Evolutionary conservation across 2,329 filamentous ascomycete genomes (phyloP).

Genomic region (Alternaria novae-zelandiae): DNA sequence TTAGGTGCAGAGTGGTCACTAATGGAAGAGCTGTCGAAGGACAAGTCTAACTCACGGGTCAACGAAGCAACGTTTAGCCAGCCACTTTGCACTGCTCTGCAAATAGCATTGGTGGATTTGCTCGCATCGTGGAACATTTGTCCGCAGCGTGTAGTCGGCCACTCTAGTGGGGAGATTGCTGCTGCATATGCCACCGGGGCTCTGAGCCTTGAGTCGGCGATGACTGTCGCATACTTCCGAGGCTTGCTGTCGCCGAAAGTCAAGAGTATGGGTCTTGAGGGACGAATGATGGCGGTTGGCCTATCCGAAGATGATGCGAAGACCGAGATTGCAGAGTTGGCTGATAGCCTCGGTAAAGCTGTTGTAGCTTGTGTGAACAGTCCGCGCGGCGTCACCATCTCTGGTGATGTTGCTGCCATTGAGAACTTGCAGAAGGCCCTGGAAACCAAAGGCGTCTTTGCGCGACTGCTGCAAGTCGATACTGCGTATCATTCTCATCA

Average conservation of each 20-base stretch:
- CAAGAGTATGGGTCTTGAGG: slow-evolving; percentile 10
- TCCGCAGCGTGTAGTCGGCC: slow-evolving; percentile 26
- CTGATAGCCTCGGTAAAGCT: slow-evolving; percentile 20
- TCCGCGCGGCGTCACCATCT: slow-evolving; percentile 52
- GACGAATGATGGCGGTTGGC: slow-evolving; percentile 43
- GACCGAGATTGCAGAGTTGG: slow-evolving; percentile 2
- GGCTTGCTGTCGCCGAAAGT: slow-evolving; percentile 10
- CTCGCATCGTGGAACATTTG: slow-evolving; percentile 18
- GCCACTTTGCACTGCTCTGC: slow-evolving; percentile 28
- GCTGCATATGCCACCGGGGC: slow-evolving; percentile 29
- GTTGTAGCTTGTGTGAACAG: slow-evolving; percentile 48
- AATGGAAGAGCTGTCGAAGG: slow-evolving; percentile 15
- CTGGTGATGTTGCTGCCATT: slow-evolving; percentile 52
- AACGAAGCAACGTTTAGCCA: slow-evolving; percentile 22
- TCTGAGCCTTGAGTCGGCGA: slow-evolving; percentile 9
- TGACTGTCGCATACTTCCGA: slow-evolving; percentile 21
- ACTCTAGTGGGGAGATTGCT: slow-evolving; percentile 38
- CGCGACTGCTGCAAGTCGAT: slow-evolving; percentile 48
- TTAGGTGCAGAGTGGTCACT: slow-evolving; percentile 17
- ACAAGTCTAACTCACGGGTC: slow-evolving; percentile 8
- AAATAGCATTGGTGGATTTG: slow-evolving; percentile 31
- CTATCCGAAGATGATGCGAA: slow-evolving; percentile 22
- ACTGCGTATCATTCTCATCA: slow-evolving; percentile 57
- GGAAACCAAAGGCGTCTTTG: slow-evolving; percentile 47
- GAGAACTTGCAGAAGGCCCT: slow-evolving; percentile 41